Base-by-base conservation (phyloP, 2,329 filamentous ascomycete species). In the Diplodia intermedia region DNA sequence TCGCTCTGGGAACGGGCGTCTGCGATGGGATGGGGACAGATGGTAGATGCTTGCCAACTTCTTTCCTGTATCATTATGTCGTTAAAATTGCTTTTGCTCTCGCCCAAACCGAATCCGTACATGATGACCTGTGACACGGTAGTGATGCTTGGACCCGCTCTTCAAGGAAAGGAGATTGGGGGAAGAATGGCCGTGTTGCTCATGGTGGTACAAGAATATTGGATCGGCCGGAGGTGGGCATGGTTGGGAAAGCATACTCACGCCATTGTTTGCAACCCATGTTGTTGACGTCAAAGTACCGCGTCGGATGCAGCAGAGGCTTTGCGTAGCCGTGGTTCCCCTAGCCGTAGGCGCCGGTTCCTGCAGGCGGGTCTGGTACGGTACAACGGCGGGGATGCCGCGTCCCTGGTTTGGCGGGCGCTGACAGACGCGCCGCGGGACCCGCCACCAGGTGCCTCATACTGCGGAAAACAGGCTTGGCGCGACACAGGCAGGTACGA, bases 31-130 rank as follows among this genome's bases (percentile, higher is more conserved):
- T 26, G 40, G 62, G 33, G 20, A 38, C 29, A 31, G 47, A 15
- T 47, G 31, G 31, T 20, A 43, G 33, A 65, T 65, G 33, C 52
- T 43, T 62, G 49, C 40, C 33, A 12, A 15, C 62, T 65, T 65
- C 50, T 55, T 65, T 65, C 23, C 49, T 65, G 62, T 65, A 65
- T 65, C 43, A 65, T 33, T 65, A 65, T 55, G 62, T 47, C 33
- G 50, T 65, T 65, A 65, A 65, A 65, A 55, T 55, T 65, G 60
- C 60, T 52, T 54, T 65, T 54, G 62, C 62, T 65, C 62, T 54
- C 62, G 33, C 62, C 62, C 49, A 43, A 33, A 40, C 29, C 18
- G 20, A n/a, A 18, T 18, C n/a, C 11, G n/a, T 20, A 53, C 60
- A 52, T 63, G 60, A 50, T 29, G 49, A 36, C 33, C 33, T 33